Percentiles rank a stretch among this genome's conserved stretches.
Conservation (phyloP, 192 early-diverging fungal species). For the Geranomyces michiganensis region DNA sequence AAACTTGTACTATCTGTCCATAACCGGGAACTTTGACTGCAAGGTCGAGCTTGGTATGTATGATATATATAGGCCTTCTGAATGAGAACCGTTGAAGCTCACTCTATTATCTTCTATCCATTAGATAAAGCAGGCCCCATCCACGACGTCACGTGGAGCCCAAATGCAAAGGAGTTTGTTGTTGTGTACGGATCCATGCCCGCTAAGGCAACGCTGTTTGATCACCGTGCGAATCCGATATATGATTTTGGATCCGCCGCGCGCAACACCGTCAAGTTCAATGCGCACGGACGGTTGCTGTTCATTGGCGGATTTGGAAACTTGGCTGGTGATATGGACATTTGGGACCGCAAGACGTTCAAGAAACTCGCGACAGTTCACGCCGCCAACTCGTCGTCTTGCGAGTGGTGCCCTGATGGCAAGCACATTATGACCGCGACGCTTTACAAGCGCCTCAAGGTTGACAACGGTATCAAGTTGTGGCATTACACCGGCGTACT, state of each 20-base stretch:
- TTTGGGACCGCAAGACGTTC: constrained; percentile 89
- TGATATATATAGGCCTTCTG: background rate
- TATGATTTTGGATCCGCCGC: constrained; percentile 84
- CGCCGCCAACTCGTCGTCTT: constrained; percentile 81
- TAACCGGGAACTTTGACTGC: constrained; percentile 90
- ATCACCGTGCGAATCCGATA: constrained; percentile 81
- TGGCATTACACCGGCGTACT: constrained; percentile 94
- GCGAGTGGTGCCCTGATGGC: constrained; percentile 92
- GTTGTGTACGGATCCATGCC: constrained; percentile 95
- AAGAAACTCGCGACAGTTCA: constrained; percentile 81
- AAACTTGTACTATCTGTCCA: constrained; percentile 87
- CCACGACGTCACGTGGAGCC: constrained; percentile 95
- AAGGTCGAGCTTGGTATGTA: constrained; percentile 69
- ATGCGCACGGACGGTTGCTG: constrained; percentile 85
- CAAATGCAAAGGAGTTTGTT: constrained; percentile 95
- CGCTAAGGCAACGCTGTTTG: constrained; percentile 89
- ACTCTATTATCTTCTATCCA: background rate
- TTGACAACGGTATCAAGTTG: constrained; percentile 96
- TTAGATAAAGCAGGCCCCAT: constrained; percentile 82
- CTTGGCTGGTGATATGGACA: constrained; percentile 87
- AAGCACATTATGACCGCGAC: constrained; percentile 92
- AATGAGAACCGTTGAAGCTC: background rate
- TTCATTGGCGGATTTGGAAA: constrained; percentile 96
- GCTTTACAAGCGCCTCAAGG: constrained; percentile 89
- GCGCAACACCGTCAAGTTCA: constrained; percentile 89